These are phyloP conservation scores for Erysimum pusillum DNA, from an alignment of 441 rosid genomes.

Conservation along the genomic window DNA sequence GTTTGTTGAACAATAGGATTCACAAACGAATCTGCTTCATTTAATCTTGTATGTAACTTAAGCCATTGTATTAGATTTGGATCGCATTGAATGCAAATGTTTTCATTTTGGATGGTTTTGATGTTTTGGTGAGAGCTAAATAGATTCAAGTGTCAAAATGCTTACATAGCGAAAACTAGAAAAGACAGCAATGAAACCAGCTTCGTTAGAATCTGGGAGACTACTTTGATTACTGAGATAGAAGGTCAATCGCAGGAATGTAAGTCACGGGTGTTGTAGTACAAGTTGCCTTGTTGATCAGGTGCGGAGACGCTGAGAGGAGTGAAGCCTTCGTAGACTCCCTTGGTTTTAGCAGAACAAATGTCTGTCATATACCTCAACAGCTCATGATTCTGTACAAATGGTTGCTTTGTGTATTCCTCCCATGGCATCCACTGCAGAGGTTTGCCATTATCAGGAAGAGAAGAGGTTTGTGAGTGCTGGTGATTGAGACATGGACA, in stretches of 20 bases:
- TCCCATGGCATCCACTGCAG: constrained; percentile 88
- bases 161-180: constrained; percentile 14
- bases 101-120: constrained; percentile 23
- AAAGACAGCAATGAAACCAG: constrained; percentile 19
- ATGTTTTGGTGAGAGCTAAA: constrained; percentile 28
- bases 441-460: constrained; percentile 31
- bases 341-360: constrained; percentile 63
- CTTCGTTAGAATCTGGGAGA: constrained; percentile 10
- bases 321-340: constrained; percentile 65
- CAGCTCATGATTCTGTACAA: constrained; percentile 58
- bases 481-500: constrained; percentile 5
- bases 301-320: constrained; percentile 53
- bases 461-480: constrained; percentile 21
- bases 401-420: constrained; percentile 68
- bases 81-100: constrained; percentile 29
- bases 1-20: constrained; percentile 31
- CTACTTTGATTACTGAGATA: constrained; percentile 10
- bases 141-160: constrained; percentile 3
- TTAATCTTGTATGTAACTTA: constrained; percentile 32
- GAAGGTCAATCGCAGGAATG: constrained; percentile 23
- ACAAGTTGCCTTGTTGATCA: constrained; percentile 49
- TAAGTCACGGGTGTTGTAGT: constrained; percentile 54
- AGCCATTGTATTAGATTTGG: constrained; percentile 35
- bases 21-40: constrained; percentile 34
- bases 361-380: constrained; percentile 53